Evolutionary conservation across 2,329 filamentous ascomycete genomes (phyloP).

Genomic region (Thielaviopsis euricoi): DNA sequence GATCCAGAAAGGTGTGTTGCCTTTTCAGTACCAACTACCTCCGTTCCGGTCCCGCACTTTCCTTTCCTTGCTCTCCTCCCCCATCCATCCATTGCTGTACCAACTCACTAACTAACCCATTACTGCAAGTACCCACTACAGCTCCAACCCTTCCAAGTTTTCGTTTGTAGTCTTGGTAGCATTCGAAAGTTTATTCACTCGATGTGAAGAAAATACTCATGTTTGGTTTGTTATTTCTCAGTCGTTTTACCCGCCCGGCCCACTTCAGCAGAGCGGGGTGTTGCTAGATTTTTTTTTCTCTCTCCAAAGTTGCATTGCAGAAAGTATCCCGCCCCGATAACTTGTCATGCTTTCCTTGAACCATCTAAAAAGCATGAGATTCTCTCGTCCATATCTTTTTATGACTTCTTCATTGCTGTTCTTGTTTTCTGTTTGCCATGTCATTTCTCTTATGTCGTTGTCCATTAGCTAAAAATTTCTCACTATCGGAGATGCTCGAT

Average conservation of each 20-base stretch:
- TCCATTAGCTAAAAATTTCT: not conserved
- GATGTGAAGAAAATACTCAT: too few relatives aligned
- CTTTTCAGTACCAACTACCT: not conserved
- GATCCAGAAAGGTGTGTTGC: not conserved
- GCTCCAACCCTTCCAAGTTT: not conserved
- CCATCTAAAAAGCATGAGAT: not conserved
- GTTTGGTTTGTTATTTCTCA: too few relatives aligned
- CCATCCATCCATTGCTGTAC: too few relatives aligned
- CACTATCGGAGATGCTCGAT: not conserved
- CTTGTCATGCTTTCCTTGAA: too few relatives aligned
- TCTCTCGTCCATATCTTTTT: not conserved
- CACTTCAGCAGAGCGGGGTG: not conserved
- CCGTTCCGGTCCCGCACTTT: not conserved
- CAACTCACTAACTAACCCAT: too few relatives aligned
- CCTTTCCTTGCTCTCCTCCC: not conserved
- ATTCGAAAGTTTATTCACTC: too few relatives aligned
- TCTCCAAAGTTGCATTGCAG: not conserved
- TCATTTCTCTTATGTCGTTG: not conserved
- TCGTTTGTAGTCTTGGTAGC: too few relatives aligned
- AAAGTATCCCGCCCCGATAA: not conserved
- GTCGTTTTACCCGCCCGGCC: not conserved
- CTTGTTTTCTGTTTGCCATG: too few relatives aligned
- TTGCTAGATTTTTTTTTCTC: not conserved
- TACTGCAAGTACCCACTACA: too few relatives aligned
- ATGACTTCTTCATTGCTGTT: not conserved